Conservation (phyloP, 2,329 filamentous ascomycete genomes). For the Aureobasidium leucospermi region DNA sequence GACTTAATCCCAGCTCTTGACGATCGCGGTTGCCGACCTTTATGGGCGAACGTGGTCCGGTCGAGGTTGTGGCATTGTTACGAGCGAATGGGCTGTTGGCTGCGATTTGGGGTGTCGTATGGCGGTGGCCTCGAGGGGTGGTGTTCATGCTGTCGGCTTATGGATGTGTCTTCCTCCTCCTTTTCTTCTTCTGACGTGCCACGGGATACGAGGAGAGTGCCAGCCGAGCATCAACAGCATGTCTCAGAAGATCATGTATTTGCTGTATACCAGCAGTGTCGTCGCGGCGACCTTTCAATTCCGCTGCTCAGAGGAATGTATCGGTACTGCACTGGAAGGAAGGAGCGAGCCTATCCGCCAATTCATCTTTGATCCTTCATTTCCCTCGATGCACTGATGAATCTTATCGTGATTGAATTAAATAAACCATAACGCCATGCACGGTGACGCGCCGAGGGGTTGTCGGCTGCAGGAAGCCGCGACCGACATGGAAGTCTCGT, state of each 20-base stretch:
- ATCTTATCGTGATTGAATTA: neutral
- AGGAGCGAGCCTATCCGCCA: neutral
- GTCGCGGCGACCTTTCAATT: neutral
- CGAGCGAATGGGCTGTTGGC: neutral
- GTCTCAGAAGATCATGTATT: conserved; percentile 8
- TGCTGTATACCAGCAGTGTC: neutral
- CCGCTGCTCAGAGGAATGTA: conserved; percentile 5
- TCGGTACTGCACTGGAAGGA: neutral
- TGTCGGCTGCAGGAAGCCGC: neutral
- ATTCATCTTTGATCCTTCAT: neutral
- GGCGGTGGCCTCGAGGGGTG: conserved; percentile 5
- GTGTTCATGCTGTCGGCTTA: neutral
- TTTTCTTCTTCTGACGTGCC: conserved; percentile 5
- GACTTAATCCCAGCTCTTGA: conserved; percentile 14
- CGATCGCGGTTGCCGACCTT: neutral
- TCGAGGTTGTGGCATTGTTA: neutral
- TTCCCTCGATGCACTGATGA: neutral
- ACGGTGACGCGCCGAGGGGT: conserved; percentile 7
- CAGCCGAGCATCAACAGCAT: conserved; percentile 14
- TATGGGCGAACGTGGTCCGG: conserved; percentile 9
- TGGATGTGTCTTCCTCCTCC: neutral
- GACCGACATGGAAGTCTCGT: neutral
- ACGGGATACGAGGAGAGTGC: conserved; percentile 18
- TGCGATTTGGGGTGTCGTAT: neutral
- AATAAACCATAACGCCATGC: neutral